A percentile compares a stretch with the other conserved stretches of the same genome.
Conservation (phyloP, 2,329 filamentous ascomycete species). For the Aspergillus ruber region DNA sequence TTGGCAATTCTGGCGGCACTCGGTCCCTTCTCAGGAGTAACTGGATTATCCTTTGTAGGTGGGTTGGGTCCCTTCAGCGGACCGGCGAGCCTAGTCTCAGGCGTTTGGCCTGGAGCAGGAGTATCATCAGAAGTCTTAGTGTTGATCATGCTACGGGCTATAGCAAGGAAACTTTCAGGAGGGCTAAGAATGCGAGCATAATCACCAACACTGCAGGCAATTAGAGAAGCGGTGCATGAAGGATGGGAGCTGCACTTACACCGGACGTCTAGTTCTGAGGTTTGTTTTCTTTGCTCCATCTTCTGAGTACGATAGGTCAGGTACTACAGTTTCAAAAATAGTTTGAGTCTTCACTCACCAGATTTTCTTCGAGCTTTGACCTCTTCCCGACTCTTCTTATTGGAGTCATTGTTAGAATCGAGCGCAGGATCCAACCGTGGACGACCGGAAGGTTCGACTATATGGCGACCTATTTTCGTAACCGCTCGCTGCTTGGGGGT, state of each 20-base stretch:
- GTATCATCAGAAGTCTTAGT: constrained; percentile 1
- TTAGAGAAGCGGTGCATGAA: neutral
- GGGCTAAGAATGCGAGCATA: constrained; percentile 8
- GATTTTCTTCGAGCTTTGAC: neutral
- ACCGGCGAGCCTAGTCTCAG: constrained; percentile 4
- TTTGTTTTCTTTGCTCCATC: too few relatives aligned
- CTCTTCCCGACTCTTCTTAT: neutral
- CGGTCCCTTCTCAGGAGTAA: neutral
- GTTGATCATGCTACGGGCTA: constrained; percentile 7
- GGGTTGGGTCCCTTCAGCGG: neutral
- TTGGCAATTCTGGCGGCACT: too few relatives aligned
- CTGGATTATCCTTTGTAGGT: neutral
- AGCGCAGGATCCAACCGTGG: constrained; percentile 15
- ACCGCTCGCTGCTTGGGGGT: constrained; percentile 2
- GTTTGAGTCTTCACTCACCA: neutral
- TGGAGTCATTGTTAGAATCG: constrained; percentile 7
- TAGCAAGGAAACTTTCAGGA: constrained; percentile 12
- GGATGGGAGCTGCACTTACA: constrained; percentile 8
- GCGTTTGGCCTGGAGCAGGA: neutral
- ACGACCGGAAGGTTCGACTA: constrained; percentile 1
- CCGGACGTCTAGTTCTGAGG: constrained; percentile 11
- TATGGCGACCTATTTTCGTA: constrained; percentile 3
- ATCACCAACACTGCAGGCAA: constrained; percentile 2
- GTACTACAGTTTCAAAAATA: neutral
- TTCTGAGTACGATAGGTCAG: neutral